Base-by-base conservation (phyloP, 2,329 filamentous ascomycete genomes). In the Dothidotthia symphoricarpi region DNA sequence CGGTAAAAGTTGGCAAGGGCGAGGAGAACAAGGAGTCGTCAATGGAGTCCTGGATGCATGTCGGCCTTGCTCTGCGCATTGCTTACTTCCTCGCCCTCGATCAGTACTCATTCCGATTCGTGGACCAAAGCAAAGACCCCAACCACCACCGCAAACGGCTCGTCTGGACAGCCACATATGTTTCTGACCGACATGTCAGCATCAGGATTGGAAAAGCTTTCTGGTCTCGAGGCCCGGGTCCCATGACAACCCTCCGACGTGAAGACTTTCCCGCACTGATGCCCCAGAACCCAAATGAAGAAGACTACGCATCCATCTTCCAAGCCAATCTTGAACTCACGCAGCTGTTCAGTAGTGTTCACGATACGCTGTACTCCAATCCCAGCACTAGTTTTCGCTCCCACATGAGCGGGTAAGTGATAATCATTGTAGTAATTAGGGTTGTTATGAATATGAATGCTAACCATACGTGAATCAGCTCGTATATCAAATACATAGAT, bases 401-500 rank as follows among this genome's bases (percentile, higher is more conserved):
- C 45, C 85, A 86, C 66, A 70, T 84, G 17, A 81, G 81, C 54
- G 83, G 83, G 1, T n/a, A n/a, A n/a, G n/a, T n/a, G n/a, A n/a
- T n/a, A n/a, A n/a, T n/a, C n/a, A n/a, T n/a, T n/a, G n/a, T n/a
- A n/a, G n/a, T n/a, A n/a, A n/a, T n/a, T n/a, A n/a, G n/a, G n/a
- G n/a, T n/a, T n/a, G n/a, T n/a, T n/a, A n/a, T n/a, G n/a, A n/a
- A n/a, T n/a, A n/a, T n/a, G n/a, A n/a, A n/a, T n/a, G n/a, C n/a
- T n/a, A n/a, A n/a, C n/a, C n/a, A n/a, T n/a, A n/a, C n/a, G n/a
- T n/a, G n/a, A n/a, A n/a, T n/a, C n/a, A n/a, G n/a, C n/a, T n/a
- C n/a, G n/a, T n/a, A 86, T 55, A 83, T 86, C 44, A 82, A 86
- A 56, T 86, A 86, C 48, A 82, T 87, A 45, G 84, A 87, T 51